phyloP scores from a whole-genome alignment of 2,329 filamentous ascomycete genomes.

The Xenoacremonium recifei region DNA sequence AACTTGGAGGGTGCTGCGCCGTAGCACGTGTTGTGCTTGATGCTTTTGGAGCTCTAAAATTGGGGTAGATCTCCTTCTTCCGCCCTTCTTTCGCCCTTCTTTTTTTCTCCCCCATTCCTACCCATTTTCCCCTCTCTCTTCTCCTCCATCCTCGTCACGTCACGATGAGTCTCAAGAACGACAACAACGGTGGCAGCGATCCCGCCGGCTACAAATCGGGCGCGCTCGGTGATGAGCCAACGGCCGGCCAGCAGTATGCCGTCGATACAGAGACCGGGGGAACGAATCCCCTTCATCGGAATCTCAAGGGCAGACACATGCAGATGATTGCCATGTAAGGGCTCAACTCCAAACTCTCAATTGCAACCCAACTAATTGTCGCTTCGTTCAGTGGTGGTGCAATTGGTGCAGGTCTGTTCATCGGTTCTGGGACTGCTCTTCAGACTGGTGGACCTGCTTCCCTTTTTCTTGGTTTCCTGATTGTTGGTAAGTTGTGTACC shows the following conservation, averaged over 20 bases:
- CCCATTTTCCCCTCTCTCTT: too few relatives aligned
- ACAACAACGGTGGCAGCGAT: constrained; percentile 3
- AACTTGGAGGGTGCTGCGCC: too few relatives aligned
- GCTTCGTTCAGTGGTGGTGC: constrained; percentile 15
- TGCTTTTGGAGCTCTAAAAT: too few relatives aligned
- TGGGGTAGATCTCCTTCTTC: too few relatives aligned
- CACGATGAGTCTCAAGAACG: neutral
- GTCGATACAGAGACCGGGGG: constrained; percentile 10
- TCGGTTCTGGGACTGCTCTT: constrained; percentile 74
- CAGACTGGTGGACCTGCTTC: constrained; percentile 73
- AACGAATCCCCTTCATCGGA: constrained; percentile 42
- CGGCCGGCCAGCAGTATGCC: constrained; percentile 1
- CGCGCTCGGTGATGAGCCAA: constrained; percentile 4
- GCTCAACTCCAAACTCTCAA: constrained; percentile 12
- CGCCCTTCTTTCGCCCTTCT: too few relatives aligned
- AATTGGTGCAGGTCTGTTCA: constrained; percentile 77
- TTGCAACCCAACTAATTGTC: too few relatives aligned
- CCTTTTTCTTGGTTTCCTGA: constrained; percentile 70
- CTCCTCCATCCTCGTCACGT: neutral
- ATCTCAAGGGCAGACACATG: constrained; percentile 79
- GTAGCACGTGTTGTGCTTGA: too few relatives aligned
- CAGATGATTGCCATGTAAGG: constrained; percentile 93
- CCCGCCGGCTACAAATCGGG: constrained; percentile 9
- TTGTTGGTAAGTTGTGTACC: constrained; percentile 84
- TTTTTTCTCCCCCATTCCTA: too few relatives aligned